These are phyloP conservation scores for Cichorium intybus DNA, from an alignment of 140 eudicot genomes.

Conservation along the genomic window DNA sequence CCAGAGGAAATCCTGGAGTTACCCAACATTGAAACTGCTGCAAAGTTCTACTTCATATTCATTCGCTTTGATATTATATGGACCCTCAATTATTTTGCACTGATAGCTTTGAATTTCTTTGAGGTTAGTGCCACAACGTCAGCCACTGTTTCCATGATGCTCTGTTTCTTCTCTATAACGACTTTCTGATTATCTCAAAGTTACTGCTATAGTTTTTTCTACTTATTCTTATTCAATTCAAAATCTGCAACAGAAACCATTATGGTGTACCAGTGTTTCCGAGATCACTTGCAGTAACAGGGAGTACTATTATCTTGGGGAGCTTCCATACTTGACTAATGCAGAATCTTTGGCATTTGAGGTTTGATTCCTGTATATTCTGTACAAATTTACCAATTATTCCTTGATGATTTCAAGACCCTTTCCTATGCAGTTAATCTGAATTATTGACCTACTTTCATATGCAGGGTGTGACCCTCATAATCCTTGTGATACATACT, in stretches of 20 bases:
- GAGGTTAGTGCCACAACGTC: slow-evolving; percentile 55
- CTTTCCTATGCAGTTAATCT: neutral
- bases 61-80: slow-evolving; percentile 72
- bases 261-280: slow-evolving; percentile 69
- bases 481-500: slow-evolving; percentile 57
- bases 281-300: slow-evolving; percentile 58
- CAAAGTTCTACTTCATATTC: slow-evolving; percentile 62
- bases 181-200: slow-evolving; percentile 1
- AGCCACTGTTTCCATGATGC: neutral
- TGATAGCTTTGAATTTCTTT: slow-evolving; percentile 65
- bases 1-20: slow-evolving; percentile 81
- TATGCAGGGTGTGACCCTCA: slow-evolving; percentile 73
- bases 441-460: slow-evolving; percentile 16
- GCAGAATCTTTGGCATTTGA: slow-evolving; percentile 76
- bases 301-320: slow-evolving; percentile 86
- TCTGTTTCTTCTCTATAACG: slow-evolving; percentile 3
- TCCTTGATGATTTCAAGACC: neutral
- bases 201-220: neutral
- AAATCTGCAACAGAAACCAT: slow-evolving; percentile 58
- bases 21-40: slow-evolving; percentile 56
- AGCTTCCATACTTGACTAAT: slow-evolving; percentile 77
- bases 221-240: slow-evolving; percentile 1
- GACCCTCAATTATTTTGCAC: slow-evolving; percentile 72
- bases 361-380: slow-evolving; percentile 37
- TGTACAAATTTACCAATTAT: neutral